These are phyloP conservation scores for Westerdykella sp. DNA, from an alignment of 2,329 filamentous ascomycete genomes.

Conservation along the genomic window DNA sequence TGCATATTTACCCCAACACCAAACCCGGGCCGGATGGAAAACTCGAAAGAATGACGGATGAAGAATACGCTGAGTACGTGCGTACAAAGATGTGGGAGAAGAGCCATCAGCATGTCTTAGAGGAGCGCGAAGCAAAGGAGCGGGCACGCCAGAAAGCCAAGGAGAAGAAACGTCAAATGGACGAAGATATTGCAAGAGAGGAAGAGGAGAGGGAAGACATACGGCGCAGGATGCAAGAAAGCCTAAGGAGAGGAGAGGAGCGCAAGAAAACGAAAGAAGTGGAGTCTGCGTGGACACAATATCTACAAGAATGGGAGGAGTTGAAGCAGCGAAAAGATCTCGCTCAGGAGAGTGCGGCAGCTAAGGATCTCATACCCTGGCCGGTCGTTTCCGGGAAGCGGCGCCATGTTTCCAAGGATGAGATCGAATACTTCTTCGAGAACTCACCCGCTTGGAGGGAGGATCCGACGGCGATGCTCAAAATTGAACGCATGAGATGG, in stretches of 20 bases:
- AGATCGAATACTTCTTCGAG: constrained; percentile 65
- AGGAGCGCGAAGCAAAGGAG: constrained; percentile 62
- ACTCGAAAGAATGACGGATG: constrained; percentile 82
- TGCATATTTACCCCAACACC: constrained; percentile 67
- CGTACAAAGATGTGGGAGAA: constrained; percentile 92
- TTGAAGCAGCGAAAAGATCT: constrained; percentile 29
- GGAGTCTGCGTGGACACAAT: constrained; percentile 58
- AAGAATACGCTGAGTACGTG: constrained; percentile 84
- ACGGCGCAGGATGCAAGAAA: constrained; percentile 61
- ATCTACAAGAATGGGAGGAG: constrained; percentile 58
- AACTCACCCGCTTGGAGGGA: constrained; percentile 41
- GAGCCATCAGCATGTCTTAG: constrained; percentile 74
- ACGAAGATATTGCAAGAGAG: constrained; percentile 37
- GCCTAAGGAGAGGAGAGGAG: constrained; percentile 60
- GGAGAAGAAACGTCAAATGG: constrained; percentile 28
- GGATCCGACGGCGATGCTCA: constrained; percentile 53
- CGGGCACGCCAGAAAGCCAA: constrained; percentile 43
- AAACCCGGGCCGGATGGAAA: constrained; percentile 49
- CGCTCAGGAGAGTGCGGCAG: constrained; percentile 9
- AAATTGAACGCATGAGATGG: constrained; percentile 85
- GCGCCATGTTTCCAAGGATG: constrained; percentile 51
- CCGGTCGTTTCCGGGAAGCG: constrained; percentile 60
- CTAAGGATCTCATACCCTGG: constrained; percentile 56
- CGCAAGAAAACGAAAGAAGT: constrained; percentile 52
- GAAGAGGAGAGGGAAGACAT: constrained; percentile 46